A percentile compares a stretch with the other conserved stretches of the same genome.
Evolutionary conservation across 2,329 filamentous ascomycete genomes (phyloP).

Genomic region (Colletotrichum filicis): DNA sequence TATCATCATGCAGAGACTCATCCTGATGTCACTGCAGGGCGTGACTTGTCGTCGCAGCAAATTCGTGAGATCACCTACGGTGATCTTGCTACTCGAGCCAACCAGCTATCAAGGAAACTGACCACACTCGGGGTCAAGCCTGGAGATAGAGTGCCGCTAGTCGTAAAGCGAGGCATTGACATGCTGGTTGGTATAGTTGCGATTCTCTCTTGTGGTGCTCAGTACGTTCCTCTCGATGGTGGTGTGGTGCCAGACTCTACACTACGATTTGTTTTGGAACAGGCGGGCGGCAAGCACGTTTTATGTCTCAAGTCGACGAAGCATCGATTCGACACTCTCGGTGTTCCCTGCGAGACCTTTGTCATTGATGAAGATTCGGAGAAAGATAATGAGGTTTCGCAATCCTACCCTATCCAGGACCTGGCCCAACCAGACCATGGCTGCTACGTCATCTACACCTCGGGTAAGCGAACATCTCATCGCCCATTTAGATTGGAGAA

Average conservation of each 20-base stretch:
- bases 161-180: constrained; percentile 63
- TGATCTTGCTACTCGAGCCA: constrained; percentile 54
- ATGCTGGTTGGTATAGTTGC: constrained; percentile 68
- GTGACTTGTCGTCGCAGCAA: constrained; percentile 43
- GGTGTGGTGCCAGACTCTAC: constrained; percentile 61
- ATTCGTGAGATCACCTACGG: constrained; percentile 51
- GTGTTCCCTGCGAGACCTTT: not conserved
- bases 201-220: constrained; percentile 66
- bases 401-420: constrained; percentile 29
- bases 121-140: constrained; percentile 51
- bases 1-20: constrained; percentile 43
- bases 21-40: constrained; percentile 51
- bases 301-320: constrained; percentile 53
- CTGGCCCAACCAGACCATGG: constrained; percentile 50
- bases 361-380: constrained; percentile 26
- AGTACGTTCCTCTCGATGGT: constrained; percentile 70
- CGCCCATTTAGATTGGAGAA: not conserved
- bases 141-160: constrained; percentile 60
- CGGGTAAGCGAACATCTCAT: constrained; percentile 44
- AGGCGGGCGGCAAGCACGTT: constrained; percentile 56
- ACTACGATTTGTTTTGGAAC: constrained; percentile 58
- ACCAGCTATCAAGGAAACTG: constrained; percentile 53
- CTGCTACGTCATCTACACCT: constrained; percentile 66
- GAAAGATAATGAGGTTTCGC: not conserved
- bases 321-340: constrained; percentile 15